Evolutionary conservation across 164 flowering plant species (phyloP).

Genomic region (Tetracentron sinense): DNA sequence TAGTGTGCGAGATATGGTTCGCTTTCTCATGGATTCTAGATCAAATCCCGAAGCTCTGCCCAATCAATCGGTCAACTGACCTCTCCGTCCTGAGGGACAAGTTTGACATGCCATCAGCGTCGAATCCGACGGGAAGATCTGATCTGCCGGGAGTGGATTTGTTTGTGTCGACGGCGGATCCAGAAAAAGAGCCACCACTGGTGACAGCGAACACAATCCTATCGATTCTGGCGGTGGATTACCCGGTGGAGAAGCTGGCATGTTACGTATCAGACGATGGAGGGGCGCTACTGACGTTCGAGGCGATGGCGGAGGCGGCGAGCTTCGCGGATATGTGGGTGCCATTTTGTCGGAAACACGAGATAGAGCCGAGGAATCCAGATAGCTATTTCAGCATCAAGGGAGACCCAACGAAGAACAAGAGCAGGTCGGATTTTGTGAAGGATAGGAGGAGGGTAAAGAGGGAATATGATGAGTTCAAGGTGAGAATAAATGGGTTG

Average conservation of each 20-base stretch:
- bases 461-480: constrained; percentile 86
- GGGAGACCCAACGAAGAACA: constrained; percentile 73
- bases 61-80: constrained; percentile 62
- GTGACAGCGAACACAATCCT: constrained; percentile 80
- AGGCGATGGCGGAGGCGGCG: constrained; percentile 91
- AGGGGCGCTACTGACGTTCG: constrained; percentile 73
- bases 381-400: constrained; percentile 61
- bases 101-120: constrained; percentile 65
- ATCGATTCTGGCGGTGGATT: constrained; percentile 67
- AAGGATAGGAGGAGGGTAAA: constrained; percentile 69
- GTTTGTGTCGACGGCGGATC: constrained; percentile 85
- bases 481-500: constrained; percentile 77
- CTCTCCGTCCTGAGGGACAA: constrained; percentile 57
- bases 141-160: constrained; percentile 76
- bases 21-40: constrained; percentile 86
- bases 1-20: constrained; percentile 76
- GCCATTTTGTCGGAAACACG: constrained; percentile 73
- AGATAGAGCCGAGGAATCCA: constrained; percentile 77
- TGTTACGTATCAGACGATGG: constrained; percentile 86
- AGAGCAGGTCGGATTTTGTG: constrained; percentile 65
- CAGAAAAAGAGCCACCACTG: constrained; percentile 81
- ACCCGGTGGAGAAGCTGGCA: constrained; percentile 72
- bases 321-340: constrained; percentile 84
- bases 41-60: constrained; percentile 69
- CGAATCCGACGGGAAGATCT: constrained; percentile 69